Evolutionary conservation across 169 alveolate genomes (phyloP), one percentile per base, ranked within the genome.

Genomic region (Plasmodium berghei): DNA sequence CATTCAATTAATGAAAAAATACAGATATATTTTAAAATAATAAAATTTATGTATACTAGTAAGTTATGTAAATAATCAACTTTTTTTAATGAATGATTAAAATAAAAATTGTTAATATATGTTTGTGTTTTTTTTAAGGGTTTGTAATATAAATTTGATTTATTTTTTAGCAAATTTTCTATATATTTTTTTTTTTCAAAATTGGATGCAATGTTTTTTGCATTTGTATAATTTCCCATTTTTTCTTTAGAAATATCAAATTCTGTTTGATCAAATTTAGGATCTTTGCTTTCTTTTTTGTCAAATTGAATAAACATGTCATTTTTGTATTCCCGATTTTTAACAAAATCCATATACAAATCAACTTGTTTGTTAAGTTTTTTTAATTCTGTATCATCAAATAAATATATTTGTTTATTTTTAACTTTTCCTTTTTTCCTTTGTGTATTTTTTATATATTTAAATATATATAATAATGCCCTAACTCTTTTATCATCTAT

Each of bases 331-430:
- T 86, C 64, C 26, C 90, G 40, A 48, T 59, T 80, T 24, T 66
- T 45, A 0, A 80, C 61, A 66, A 66, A 80, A 1, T 80, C 85
- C 5, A 80, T 80, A 26, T 80, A 80, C 8, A 67, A 48, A 59
- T 80, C 90, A 3, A 80, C 90, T 49, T 80, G 90, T n/a, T 40
- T 66, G 34, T 80, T 80, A 18, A 80, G 34, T 1, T 72, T 70
- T 14, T 40, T 56, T 61, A 80, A 18, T 8, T 71, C 69, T 3
- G 14, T 16, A 14, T 20, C 42, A 61, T 80, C 90, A 62, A 80
- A 80, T 26, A 80, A 48, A 52, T 56, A 63, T 22, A 16, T 5
- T 62, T 67, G 66, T 54, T 67, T 67, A 22, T 75, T 62, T 56
- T 80, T 69, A 18, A 34, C 56, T 67, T 80, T 69, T 40, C 40